phyloP scores from a whole-genome alignment of 441 rosid genomes.

The Syzygium malaccense region DNA sequence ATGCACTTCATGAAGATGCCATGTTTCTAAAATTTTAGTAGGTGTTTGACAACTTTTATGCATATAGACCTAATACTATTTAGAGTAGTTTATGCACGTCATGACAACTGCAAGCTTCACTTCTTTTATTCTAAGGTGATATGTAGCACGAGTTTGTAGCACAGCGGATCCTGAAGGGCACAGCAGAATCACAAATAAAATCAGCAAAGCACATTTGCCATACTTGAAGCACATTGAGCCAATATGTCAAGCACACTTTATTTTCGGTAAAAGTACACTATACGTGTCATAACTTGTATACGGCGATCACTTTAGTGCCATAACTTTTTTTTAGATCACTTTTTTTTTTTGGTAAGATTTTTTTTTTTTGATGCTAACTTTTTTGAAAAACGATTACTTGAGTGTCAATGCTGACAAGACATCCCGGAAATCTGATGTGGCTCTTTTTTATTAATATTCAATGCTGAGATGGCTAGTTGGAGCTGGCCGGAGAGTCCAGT shows the following conservation, averaged over 20 bases:
- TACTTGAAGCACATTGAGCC: constrained; percentile 93
- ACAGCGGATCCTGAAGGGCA: background rate
- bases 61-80: background rate
- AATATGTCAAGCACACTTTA: constrained; percentile 73
- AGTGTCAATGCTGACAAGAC: no score
- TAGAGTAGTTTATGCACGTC: background rate
- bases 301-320: no score
- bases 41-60: background rate
- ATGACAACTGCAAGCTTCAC: background rate
- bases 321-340: no score
- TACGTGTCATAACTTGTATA: no score
- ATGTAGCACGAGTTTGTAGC: background rate
- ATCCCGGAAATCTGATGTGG: no score
- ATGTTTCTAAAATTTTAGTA: background rate
- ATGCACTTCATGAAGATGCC: background rate
- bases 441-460: no score
- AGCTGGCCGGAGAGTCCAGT: no score
- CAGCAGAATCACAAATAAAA: background rate
- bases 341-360: no score
- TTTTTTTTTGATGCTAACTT: no score
- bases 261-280: constrained; percentile 1
- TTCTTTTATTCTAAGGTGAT: background rate
- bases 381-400: no score
- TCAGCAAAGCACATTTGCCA: background rate
- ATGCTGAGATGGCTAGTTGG: no score